Base-by-base conservation (phyloP, 768 basidiomycete genomes). In the Mycena filopes region DNA sequence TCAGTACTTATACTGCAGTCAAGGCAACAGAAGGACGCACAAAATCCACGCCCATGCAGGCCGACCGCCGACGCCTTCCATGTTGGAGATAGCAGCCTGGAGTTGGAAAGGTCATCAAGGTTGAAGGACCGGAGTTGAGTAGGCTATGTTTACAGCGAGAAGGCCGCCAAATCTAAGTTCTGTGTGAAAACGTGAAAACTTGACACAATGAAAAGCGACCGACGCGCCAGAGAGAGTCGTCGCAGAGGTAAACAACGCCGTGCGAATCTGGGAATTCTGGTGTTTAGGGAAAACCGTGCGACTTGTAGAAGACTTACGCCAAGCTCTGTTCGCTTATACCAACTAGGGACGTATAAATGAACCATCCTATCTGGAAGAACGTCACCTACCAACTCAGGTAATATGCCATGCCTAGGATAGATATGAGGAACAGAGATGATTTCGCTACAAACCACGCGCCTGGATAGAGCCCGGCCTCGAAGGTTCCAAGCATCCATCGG, bases 291-390 rank as follows among this genome's bases (percentile, higher is more conserved):
- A 50, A 23, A 25, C 7, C 41, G 45, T 26, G 21, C 11, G 21
- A 23, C 21, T 21, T 15, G 23, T 21, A 20, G 40, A 33, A 31
- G 16, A 63, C 67, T 87, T 33, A 85, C 81, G 18, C 90, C 92
- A 69, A 91, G 83, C 71, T 95, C 94, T 13, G 86, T 83, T 28
- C 91, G 87, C 71, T 87, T 89, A 76, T 95, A 95, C 92, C 93
- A 95, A 70, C 89, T 91, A n/a, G 42, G 4, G n/a, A 2, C 36
- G 9, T 25, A 23, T 33, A 10, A 13, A 60, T 23, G 36, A 65
- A 51, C 25, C 21, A n/a, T n/a, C 18, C 11, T 29, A 26, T 46
- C 6, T 0, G 21, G 8, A 49, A 60, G 20, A 26, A 21, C 29
- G 15, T 28, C 1, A 23, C 59, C 16, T 53, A 57, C 67, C 68